A percentile compares a stretch with the other conserved stretches of the same genome.
Evolutionary conservation across 108 stramenopile species (phyloP).

Genomic region (Skeletonema tropicum): DNA sequence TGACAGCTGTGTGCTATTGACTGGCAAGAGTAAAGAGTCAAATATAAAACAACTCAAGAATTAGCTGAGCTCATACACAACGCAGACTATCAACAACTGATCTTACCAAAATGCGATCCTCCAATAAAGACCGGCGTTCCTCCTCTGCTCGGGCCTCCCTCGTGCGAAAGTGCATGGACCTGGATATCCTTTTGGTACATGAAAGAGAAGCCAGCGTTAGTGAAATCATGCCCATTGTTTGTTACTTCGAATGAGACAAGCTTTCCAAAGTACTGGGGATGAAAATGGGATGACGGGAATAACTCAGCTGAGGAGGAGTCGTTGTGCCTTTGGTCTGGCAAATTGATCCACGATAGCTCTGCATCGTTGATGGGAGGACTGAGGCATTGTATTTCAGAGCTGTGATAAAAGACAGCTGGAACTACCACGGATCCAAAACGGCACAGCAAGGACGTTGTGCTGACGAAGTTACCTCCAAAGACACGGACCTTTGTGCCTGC

Average conservation of each 20-base stretch:
- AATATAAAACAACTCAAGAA: neutral
- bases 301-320: slow-evolving; percentile 13
- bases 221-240: slow-evolving; percentile 62
- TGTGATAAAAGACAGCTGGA: slow-evolving; percentile 54
- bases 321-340: slow-evolving; percentile 7
- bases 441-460: slow-evolving; percentile 58
- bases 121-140: slow-evolving; percentile 43
- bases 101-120: slow-evolving; percentile 49
- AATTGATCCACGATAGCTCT: slow-evolving; percentile 8
- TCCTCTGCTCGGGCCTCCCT: slow-evolving; percentile 30
- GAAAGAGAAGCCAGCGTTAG: slow-evolving; percentile 33
- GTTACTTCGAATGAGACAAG: slow-evolving; percentile 69
- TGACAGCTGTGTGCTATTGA: slow-evolving; percentile 34
- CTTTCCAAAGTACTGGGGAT: slow-evolving; percentile 59
- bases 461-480: slow-evolving; percentile 66
- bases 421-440: slow-evolving; percentile 58
- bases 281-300: slow-evolving; percentile 66
- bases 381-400: slow-evolving; percentile 55
- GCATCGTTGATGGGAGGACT: slow-evolving; percentile 53
- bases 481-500: slow-evolving; percentile 68
- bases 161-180: slow-evolving; percentile 16
- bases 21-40: neutral
- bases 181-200: slow-evolving; percentile 47
- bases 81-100: slow-evolving; percentile 41
- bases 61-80: neutral